phyloP scores from a whole-genome alignment of 176 grass and related monocot genomes.

The Tillandsia fasciculata region DNA sequence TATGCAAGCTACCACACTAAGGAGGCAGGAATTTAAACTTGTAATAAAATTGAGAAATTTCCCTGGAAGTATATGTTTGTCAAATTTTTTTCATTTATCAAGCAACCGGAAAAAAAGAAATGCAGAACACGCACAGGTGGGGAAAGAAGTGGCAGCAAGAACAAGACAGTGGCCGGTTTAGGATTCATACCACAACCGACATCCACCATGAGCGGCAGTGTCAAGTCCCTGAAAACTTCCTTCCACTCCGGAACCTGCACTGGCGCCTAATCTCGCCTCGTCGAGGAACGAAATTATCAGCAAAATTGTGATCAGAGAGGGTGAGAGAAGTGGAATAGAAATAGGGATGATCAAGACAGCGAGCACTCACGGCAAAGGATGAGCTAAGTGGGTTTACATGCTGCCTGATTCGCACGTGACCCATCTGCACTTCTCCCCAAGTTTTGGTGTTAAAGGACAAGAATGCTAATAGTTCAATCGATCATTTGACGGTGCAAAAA shows the following conservation, averaged over 20 bases:
- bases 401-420: slow-evolving; percentile 80
- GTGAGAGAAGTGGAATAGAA: background rate
- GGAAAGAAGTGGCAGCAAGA: background rate
- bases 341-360: background rate
- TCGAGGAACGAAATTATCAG: background rate
- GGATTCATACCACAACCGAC: slow-evolving; percentile 57
- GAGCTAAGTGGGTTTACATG: slow-evolving; percentile 96
- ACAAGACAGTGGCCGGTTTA: background rate
- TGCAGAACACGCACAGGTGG: no score
- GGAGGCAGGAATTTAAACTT: no score
- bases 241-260: slow-evolving; percentile 61
- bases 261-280: slow-evolving; percentile 27
- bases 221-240: slow-evolving; percentile 44
- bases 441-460: background rate
- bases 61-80: no score
- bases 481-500: background rate
- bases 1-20: background rate
- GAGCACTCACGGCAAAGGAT: slow-evolving; percentile 47
- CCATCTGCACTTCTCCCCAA: slow-evolving; percentile 38
- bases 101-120: background rate
- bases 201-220: slow-evolving; percentile 86
- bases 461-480: background rate
- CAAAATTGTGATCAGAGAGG: background rate
- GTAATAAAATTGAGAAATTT: no score
- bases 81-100: no score